Evolutionary conservation across 1,284 basidiomycete species (phyloP).

Genomic region (Boletus semigastroideus): DNA sequence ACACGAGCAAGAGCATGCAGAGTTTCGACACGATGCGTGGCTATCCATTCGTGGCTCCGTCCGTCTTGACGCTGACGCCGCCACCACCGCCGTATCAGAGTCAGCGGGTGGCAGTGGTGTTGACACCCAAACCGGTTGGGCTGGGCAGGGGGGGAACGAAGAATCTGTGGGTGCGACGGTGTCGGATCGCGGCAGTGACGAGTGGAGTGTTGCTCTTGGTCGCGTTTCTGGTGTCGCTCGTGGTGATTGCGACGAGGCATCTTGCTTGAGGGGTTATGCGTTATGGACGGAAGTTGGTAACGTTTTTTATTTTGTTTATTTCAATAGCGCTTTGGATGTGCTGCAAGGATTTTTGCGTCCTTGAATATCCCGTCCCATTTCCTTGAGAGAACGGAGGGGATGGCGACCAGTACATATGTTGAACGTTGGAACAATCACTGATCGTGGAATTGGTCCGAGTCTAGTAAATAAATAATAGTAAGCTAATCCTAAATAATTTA

Average conservation of each 20-base stretch:
- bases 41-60: conserved; percentile 35
- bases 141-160: conserved; percentile 9
- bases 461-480: no score
- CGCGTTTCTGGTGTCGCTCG: conserved; percentile 39
- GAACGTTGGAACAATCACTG: no score
- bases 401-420: no score
- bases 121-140: conserved; percentile 17
- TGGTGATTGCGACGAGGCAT: conserved; percentile 27
- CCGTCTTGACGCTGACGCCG: conserved; percentile 27
- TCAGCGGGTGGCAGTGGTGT: conserved; percentile 7
- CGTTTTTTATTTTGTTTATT: neutral
- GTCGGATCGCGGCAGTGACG: conserved; percentile 44
- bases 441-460: no score
- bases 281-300: neutral
- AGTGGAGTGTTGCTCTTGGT: conserved; percentile 41
- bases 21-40: conserved; percentile 27
- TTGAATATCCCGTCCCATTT: no score
- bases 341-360: neutral
- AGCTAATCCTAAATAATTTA: no score
- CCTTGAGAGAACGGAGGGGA: no score
- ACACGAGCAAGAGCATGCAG: conserved; percentile 21
- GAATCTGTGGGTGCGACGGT: conserved; percentile 46
- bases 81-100: conserved; percentile 23
- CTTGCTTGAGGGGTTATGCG: neutral
- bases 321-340: neutral